These are phyloP conservation scores for Alternaria sp. DNA, from an alignment of 2,329 filamentous ascomycete species.

Conservation along the genomic window DNA sequence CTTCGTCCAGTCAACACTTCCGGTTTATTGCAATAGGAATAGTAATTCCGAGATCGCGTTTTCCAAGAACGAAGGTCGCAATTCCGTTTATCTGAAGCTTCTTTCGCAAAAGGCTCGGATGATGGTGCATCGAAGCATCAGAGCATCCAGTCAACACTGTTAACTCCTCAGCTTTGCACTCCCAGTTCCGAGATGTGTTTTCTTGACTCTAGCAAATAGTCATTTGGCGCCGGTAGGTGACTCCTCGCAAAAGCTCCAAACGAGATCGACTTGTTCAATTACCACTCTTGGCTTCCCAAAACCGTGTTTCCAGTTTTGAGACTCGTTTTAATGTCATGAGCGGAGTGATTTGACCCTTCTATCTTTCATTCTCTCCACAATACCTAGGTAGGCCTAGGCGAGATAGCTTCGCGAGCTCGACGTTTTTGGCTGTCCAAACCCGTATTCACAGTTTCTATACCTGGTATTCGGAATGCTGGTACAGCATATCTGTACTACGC, in stretches of 20 bases:
- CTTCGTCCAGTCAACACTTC: not conserved
- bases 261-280: not conserved
- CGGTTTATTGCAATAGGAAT: not conserved
- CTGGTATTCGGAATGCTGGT: not conserved
- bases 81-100: not conserved
- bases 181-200: not conserved
- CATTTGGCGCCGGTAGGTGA: not conserved
- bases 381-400: accelerated
- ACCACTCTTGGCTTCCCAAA: not conserved
- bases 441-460: not conserved
- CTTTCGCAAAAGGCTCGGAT: not conserved
- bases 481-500: too few species aligned
- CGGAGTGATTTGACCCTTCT: not conserved
- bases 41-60: not conserved
- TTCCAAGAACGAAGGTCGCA: not conserved
- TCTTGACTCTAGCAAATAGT: not conserved
- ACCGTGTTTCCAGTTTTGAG: not conserved
- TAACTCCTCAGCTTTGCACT: not conserved
- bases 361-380: not conserved
- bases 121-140: not conserved
- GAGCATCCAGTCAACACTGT: not conserved
- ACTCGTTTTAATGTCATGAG: not conserved
- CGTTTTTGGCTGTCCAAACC: not conserved
- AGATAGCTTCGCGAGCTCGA: not conserved
- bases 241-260: not conserved